Evolutionary conservation across 495 filamentous ascomycete genomes (phyloP).

Genomic region (Talaromyces nanjingensis): DNA sequence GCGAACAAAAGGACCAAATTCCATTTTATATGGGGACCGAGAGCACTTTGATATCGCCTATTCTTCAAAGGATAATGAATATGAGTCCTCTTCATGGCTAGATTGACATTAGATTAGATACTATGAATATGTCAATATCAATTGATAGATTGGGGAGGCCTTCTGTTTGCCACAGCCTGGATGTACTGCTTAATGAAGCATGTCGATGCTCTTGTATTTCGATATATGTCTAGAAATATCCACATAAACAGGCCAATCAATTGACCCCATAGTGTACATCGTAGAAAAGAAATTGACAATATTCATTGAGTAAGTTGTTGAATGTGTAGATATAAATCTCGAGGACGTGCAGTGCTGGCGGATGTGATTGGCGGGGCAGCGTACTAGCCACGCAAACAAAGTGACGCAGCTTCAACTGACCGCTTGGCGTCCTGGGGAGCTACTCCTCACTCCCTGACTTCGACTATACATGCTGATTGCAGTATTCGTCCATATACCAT

Average conservation of each 20-base stretch:
- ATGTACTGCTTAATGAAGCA: not conserved
- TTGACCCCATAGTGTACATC: not conserved
- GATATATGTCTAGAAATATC: not conserved
- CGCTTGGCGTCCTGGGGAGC: not conserved
- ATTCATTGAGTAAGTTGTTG: not conserved
- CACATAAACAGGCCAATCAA: not conserved
- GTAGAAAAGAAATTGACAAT: not conserved
- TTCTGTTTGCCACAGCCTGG: not conserved
- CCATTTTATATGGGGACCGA: not conserved
- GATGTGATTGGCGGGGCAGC: not conserved
- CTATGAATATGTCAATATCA: no score
- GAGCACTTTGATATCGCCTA: not conserved
- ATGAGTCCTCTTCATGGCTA: not conserved
- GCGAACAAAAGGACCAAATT: not conserved
- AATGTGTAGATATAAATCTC: no score
- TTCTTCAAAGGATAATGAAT: not conserved
- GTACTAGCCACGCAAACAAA: not conserved
- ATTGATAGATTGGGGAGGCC: not conserved
- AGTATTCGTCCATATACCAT: not conserved
- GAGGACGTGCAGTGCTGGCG: not conserved
- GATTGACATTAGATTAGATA: not conserved
- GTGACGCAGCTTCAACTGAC: slow-evolving; percentile 4
- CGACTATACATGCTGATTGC: not conserved
- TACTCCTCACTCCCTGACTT: not conserved
- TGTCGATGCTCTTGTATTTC: not conserved